Evolutionary conservation across 2,329 filamentous ascomycete species (phyloP).

Genomic region (Aspergillus viridinutans): DNA sequence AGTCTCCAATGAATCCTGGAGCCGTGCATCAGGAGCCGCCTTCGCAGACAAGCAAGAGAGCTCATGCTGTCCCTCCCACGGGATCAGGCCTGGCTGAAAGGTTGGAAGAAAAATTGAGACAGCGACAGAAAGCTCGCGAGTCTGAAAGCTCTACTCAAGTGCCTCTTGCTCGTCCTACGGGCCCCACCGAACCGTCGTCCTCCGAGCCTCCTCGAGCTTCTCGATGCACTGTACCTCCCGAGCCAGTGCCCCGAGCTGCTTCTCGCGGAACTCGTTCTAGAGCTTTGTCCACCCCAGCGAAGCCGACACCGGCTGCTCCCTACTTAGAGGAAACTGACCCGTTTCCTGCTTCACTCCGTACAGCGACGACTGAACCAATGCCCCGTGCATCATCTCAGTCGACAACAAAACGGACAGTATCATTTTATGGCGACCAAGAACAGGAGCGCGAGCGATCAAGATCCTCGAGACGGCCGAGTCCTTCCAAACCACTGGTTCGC

Average conservation of each 20-base stretch:
- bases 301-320: neutral
- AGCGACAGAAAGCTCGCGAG: slow-evolving; percentile 25
- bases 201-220: neutral
- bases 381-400: slow-evolving; percentile 1
- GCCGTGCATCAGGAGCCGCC: neutral
- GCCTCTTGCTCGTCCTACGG: neutral
- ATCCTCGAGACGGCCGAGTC: slow-evolving; percentile 6
- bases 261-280: neutral
- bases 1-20: neutral
- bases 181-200: neutral
- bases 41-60: slow-evolving; percentile 2
- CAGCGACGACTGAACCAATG: slow-evolving; percentile 7
- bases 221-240: neutral
- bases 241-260: neutral
- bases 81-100: slow-evolving; percentile 24
- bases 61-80: slow-evolving; percentile 10
- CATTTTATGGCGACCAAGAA: slow-evolving; percentile 13
- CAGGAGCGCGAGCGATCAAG: slow-evolving; percentile 3
- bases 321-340: neutral
- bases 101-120: slow-evolving; percentile 32
- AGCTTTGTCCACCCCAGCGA: neutral
- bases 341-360: neutral
- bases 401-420: slow-evolving; percentile 14
- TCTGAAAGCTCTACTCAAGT: slow-evolving; percentile 9
- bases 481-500: slow-evolving; percentile 11